These are phyloP conservation scores for Termitomyces heimii DNA, from an alignment of 768 basidiomycete genomes.

Conservation along the genomic window DNA sequence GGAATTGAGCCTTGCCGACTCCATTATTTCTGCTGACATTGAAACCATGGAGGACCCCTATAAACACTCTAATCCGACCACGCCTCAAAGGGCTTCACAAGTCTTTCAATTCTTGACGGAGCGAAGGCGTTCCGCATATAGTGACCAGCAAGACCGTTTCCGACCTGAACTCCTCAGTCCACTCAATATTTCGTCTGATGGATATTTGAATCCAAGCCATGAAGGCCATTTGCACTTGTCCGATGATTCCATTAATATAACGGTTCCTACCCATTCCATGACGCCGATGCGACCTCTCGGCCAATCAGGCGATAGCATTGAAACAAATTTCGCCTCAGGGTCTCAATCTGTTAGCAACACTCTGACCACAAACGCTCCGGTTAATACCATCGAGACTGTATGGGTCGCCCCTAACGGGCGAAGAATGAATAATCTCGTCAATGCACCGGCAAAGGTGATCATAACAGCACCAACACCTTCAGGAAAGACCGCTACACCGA, in stretches of 20 bases:
- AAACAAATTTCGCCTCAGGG: background rate
- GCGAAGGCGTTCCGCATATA: slow-evolving; percentile 27
- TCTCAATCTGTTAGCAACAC: background rate
- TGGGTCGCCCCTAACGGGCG: slow-evolving; percentile 17
- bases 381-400: slow-evolving; percentile 9
- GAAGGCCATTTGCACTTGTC: slow-evolving; percentile 23
- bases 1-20: slow-evolving; percentile 54
- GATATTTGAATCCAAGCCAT: slow-evolving; percentile 14
- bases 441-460: slow-evolving; percentile 44
- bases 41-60: slow-evolving; percentile 24
- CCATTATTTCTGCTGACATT: slow-evolving; percentile 22
- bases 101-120: slow-evolving; percentile 68
- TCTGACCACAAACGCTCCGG: background rate
- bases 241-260: slow-evolving; percentile 18
- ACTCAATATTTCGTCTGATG: slow-evolving; percentile 35
- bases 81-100: slow-evolving; percentile 66
- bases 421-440: slow-evolving; percentile 37
- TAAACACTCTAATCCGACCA: slow-evolving; percentile 32
- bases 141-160: slow-evolving; percentile 29
- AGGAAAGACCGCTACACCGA: slow-evolving; percentile 24
- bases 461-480: slow-evolving; percentile 50
- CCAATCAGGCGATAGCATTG: slow-evolving; percentile 1
- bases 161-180: slow-evolving; percentile 33
- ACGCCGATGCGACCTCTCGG: slow-evolving; percentile 13
- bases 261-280: slow-evolving; percentile 11